phyloP scores from a whole-genome alignment of 495 filamentous ascomycete species.

The Lasiosphaeria hispida region DNA sequence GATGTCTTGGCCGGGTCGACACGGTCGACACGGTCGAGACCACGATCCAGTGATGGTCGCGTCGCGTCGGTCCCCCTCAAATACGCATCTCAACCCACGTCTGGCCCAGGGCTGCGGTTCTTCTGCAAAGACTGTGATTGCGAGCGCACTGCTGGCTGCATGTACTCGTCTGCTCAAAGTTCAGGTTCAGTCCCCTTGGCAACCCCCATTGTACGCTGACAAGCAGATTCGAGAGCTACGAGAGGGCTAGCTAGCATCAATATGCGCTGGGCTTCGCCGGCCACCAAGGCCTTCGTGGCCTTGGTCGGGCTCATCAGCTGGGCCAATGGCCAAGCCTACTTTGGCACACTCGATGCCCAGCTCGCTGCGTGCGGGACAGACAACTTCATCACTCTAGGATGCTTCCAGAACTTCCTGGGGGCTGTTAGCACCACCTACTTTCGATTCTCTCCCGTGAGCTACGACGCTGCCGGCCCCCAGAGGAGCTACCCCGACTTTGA shows the following conservation, averaged over 20 bases:
- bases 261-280: slow-evolving; percentile 24
- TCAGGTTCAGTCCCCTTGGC: too few relatives aligned
- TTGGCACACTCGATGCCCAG: slow-evolving; percentile 11
- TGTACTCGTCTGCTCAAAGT: too few relatives aligned
- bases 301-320: slow-evolving; percentile 23
- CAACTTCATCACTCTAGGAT: slow-evolving; percentile 25
- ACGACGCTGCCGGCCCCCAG: slow-evolving; percentile 13
- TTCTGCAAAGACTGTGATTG: too few relatives aligned
- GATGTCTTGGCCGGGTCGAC: not conserved
- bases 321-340: slow-evolving; percentile 25
- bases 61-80: slow-evolving; percentile 1
- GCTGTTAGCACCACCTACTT: not conserved
- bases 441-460: slow-evolving; percentile 14
- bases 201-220: too few relatives aligned
- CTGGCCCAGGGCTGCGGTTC: too few relatives aligned
- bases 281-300: slow-evolving; percentile 26
- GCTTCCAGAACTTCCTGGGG: slow-evolving; percentile 12
- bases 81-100: not conserved
- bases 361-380: slow-evolving; percentile 13
- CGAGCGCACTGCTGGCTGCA: too few relatives aligned
- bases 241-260: slow-evolving; percentile 2
- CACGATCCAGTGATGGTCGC: too few relatives aligned
- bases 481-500: slow-evolving; percentile 21
- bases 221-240: too few relatives aligned
- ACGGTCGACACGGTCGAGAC: not conserved